A percentile compares a stretch with the other conserved stretches of the same genome.
Conservation (phyloP, 1,139 yeast species). For the Kodamaea anthophila region DNA sequence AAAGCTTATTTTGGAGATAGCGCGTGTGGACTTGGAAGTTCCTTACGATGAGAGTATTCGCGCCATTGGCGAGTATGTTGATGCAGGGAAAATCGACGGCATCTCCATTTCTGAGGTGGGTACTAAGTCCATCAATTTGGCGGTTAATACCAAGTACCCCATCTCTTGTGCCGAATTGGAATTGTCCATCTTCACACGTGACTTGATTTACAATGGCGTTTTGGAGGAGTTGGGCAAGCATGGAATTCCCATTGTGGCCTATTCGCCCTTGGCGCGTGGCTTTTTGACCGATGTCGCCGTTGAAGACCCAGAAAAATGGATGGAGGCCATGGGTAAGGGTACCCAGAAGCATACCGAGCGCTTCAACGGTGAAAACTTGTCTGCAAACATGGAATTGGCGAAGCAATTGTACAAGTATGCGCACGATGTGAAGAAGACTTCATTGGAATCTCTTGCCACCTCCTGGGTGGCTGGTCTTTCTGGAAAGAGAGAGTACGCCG, state of each 20-base stretch:
- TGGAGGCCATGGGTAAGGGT: background rate
- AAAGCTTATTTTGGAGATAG: constrained; percentile 57
- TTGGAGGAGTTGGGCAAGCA: constrained; percentile 42
- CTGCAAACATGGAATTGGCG: constrained; percentile 45
- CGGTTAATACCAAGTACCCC: constrained; percentile 40
- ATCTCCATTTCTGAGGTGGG: constrained; percentile 69
- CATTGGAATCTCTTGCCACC: constrained; percentile 64
- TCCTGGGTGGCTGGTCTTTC: constrained; percentile 56
- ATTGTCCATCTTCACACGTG: constrained; percentile 60
- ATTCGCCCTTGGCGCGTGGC: constrained; percentile 83
- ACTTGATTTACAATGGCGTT: constrained; percentile 55
- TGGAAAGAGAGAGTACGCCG: constrained; percentile 21
- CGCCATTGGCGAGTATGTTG: constrained; percentile 46
- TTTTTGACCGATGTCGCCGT: constrained; percentile 56
- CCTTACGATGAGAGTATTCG: constrained; percentile 47
- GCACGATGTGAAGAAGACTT: constrained; percentile 38
- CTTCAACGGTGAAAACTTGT: constrained; percentile 51
- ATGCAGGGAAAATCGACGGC: constrained; percentile 55
- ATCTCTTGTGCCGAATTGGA: constrained; percentile 72
- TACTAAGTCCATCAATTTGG: constrained; percentile 51
- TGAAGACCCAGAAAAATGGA: constrained; percentile 27
- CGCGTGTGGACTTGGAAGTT: constrained; percentile 54
- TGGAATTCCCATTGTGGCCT: constrained; percentile 64
- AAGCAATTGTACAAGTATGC: constrained; percentile 40
- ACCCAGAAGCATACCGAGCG: constrained; percentile 39